These are phyloP conservation scores for Brassica juncea DNA, from an alignment of 345 rosid species.

Conservation along the genomic window DNA sequence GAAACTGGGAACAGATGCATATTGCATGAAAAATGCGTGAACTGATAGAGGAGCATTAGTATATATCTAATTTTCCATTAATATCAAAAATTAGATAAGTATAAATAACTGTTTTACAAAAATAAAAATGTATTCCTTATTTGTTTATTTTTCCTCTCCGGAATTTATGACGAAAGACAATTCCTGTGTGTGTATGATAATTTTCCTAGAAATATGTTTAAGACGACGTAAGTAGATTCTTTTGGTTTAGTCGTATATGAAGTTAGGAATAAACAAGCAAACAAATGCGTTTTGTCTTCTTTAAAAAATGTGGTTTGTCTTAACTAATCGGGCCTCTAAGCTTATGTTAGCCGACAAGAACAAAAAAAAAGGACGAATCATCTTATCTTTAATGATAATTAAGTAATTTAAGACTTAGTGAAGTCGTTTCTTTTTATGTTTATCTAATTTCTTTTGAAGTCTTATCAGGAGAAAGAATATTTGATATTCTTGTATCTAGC, in stretches of 20 bases:
- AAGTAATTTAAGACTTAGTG: not conserved
- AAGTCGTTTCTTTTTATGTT: not conserved
- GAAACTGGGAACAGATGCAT: conserved; percentile 18
- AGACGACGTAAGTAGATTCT: conserved; percentile 2
- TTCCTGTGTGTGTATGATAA: not conserved
- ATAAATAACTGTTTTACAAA: not conserved
- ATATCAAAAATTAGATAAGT: not conserved
- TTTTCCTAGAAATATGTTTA: not conserved
- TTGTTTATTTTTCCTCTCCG: not conserved
- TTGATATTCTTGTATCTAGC: not conserved
- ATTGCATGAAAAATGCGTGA: conserved; percentile 30
- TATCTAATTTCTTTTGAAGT: not conserved
- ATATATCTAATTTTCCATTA: not conserved
- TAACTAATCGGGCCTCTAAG: not conserved
- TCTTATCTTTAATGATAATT: not conserved
- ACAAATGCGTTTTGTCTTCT: conserved; percentile 20
- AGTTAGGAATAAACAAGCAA: not conserved
- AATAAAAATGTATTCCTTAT: not conserved
- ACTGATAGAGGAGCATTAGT: not conserved
- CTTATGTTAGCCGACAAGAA: conserved; percentile 20
- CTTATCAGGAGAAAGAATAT: not conserved
- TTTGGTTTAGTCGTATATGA: not conserved
- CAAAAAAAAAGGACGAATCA: not conserved
- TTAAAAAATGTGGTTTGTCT: not conserved
- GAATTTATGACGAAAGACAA: not conserved